Percentiles rank a stretch among this genome's conserved stretches.
Conservation (phyloP, 345 rosid genomes). For the Carallia brachiata region DNA sequence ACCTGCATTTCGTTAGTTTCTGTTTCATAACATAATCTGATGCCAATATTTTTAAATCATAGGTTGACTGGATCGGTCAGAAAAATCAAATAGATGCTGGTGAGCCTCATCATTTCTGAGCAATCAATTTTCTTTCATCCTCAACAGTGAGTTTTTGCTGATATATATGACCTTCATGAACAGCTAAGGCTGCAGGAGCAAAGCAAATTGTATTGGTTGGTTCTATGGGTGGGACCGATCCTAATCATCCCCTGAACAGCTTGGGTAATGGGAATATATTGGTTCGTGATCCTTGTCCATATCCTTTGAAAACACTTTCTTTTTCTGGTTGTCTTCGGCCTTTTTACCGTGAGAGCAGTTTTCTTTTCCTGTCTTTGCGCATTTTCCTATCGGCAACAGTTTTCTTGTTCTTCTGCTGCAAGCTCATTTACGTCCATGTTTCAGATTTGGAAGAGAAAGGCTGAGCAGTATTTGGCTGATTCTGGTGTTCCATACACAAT, state of each 20-base stretch:
- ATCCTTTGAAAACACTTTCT: background rate
- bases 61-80: constrained; percentile 99
- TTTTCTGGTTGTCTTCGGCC: constrained; percentile 2
- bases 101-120: constrained; percentile 20
- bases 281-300: constrained; percentile 40
- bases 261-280: constrained; percentile 90
- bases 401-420: background rate
- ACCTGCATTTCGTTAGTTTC: constrained; percentile 1
- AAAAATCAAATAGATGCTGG: constrained; percentile 95
- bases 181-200: constrained; percentile 91
- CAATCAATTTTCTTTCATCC: constrained; percentile 8
- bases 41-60: constrained; percentile 17
- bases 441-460: constrained; percentile 97
- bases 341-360: background rate
- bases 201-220: constrained; percentile 96
- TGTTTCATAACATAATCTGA: constrained; percentile 9
- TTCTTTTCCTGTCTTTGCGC: background rate
- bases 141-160: constrained; percentile 14
- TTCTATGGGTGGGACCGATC: constrained; percentile 94
- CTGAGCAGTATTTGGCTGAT: constrained; percentile 98
- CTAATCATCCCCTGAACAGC: constrained; percentile 71
- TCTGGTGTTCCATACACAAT: constrained; percentile 91
- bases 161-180: constrained; percentile 17
- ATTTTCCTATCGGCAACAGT: background rate
- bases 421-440: background rate